Base-by-base conservation (phyloP, 1,284 basidiomycete species). In the Ganoderma lingzhi region DNA sequence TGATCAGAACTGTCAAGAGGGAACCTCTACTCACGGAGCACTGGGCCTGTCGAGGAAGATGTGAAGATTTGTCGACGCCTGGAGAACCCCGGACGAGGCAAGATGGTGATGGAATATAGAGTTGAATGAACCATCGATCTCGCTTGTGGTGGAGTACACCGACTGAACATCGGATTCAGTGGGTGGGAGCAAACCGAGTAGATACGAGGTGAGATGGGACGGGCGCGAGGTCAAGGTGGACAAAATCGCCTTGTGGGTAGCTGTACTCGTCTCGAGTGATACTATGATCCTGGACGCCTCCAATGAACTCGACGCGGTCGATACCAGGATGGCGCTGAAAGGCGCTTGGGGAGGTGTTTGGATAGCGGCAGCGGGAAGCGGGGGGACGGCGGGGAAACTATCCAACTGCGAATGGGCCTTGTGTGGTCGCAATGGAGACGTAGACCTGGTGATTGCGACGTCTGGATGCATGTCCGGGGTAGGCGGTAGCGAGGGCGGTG, bases 41-140 rank as follows among this genome's bases (percentile, higher is more conserved):
- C 92, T 93, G 0, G 93, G 87, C 53, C 93, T 84, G 76, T 95
- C 93, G n/a, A 95, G 82, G 80, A 94, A 94, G n/a, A 94, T 76
- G 73, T 93, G 91, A 48, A 94, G 80, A 64, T 79, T 82, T 37
- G 82, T 80, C 5, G 87, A 81, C 5, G 84, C 77, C 59, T 82
- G 83, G 3, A 90, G 76, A 45, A 88, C 79, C 3, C 88, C 90
- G 56, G 88, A 85, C 17, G 89, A 86, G 17, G 85, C 80, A 23
- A 92, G 85, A 74, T 93, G 91, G 56, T 87, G 83, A 51, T 83
- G 86, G 76, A 92, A 90, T 68, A 81, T 90, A 82, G 82, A 82
- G 68, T 80, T 78, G 76, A 82, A 81, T 3, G 79, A 76, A 48
- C 77, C 78, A 23, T 79, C 75, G 19, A 77, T 74, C 17, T 80